phyloP scores from a whole-genome alignment of 1,284 basidiomycete genomes.

The Singerocomus inundabilis region DNA sequence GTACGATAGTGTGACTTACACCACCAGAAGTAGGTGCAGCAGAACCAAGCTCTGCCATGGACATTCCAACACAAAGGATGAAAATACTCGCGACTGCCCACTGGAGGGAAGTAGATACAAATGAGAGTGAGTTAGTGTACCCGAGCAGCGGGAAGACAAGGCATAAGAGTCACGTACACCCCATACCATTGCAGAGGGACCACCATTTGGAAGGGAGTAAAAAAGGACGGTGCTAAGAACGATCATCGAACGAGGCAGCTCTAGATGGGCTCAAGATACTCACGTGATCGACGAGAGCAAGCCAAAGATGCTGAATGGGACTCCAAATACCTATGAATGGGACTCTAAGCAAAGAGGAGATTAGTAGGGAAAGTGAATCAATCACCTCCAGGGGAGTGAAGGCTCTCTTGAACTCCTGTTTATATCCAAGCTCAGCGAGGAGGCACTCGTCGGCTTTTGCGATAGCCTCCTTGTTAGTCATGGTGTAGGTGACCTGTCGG shows the following conservation, averaged over 20 bases:
- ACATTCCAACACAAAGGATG: constrained; percentile 41
- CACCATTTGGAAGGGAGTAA: constrained; percentile 76
- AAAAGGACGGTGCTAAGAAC: constrained; percentile 57
- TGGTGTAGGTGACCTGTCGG: background rate
- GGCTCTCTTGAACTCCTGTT: constrained; percentile 68
- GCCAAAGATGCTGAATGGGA: constrained; percentile 43
- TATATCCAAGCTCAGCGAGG: constrained; percentile 57
- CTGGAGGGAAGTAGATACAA: constrained; percentile 2
- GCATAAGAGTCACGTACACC: constrained; percentile 48
- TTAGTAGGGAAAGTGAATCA: too few relatives aligned
- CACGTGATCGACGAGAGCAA: constrained; percentile 46
- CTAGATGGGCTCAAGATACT: constrained; percentile 6
- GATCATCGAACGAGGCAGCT: constrained; percentile 25
- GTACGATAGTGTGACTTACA: constrained; percentile 36
- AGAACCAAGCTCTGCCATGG: constrained; percentile 43
- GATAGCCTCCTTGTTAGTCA: constrained; percentile 19
- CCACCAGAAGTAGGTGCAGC: constrained; percentile 65
- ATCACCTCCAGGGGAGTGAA: constrained; percentile 60
- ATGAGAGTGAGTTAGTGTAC: background rate
- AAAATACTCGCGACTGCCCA: constrained; percentile 35
- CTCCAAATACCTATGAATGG: constrained; percentile 34
- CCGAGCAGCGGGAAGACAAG: background rate
- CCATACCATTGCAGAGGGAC: constrained; percentile 81
- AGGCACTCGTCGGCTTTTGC: constrained; percentile 36
- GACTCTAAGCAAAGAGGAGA: too few relatives aligned